phyloP scores from a whole-genome alignment of 495 filamentous ascomycete genomes.

The Penicillium dipodomyicola region DNA sequence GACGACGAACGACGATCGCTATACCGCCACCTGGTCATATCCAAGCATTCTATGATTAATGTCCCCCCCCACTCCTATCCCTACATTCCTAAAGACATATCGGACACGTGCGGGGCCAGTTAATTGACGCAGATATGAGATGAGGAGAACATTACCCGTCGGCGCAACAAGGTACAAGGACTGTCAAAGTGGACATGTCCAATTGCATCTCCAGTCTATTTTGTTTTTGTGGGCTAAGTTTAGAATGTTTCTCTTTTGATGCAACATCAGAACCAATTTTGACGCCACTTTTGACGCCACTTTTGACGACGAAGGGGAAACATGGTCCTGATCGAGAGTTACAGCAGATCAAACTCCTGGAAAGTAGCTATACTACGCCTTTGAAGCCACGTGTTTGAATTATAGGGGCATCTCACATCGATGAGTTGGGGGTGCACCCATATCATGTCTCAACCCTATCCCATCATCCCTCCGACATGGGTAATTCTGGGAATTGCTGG shows the following conservation, averaged over 20 bases:
- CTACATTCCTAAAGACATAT: conserved; percentile 7
- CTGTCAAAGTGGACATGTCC: not conserved
- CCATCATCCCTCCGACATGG: not conserved
- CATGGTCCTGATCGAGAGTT: not conserved
- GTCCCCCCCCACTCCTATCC: not conserved
- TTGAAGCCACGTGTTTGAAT: not conserved
- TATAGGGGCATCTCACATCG: not conserved
- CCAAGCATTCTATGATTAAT: not conserved
- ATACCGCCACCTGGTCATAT: not conserved
- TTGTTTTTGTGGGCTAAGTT: not conserved
- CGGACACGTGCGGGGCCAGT: conserved; percentile 1
- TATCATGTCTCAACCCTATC: not conserved
- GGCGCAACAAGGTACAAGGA: not conserved
- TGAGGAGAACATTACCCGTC: not conserved
- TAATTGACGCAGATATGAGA: not conserved
- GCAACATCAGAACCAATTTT: conserved; percentile 3
- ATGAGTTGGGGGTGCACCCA: not conserved
- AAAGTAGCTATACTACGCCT: not conserved
- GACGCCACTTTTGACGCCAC: not conserved
- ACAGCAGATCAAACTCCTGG: not conserved
- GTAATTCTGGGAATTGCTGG: not conserved
- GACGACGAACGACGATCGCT: not conserved
- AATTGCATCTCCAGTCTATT: not conserved
- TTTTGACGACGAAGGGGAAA: not conserved
- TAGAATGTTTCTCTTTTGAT: conserved; percentile 6